Conservation (phyloP, 768 basidiomycete genomes). For the Filobasidium floriforme region DNA sequence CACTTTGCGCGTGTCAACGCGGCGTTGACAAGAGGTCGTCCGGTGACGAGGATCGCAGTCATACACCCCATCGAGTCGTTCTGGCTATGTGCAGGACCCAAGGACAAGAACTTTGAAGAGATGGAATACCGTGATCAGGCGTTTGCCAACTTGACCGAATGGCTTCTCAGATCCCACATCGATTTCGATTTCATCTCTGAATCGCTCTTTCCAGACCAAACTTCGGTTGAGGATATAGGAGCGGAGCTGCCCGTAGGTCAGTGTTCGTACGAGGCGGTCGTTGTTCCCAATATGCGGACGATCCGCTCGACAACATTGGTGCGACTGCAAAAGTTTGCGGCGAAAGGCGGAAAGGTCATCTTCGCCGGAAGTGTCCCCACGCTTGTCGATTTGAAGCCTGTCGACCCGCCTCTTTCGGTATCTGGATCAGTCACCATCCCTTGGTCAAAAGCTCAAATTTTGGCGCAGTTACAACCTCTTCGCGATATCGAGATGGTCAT, state of each 20-base stretch:
- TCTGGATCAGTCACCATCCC: neutral
- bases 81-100: constrained; percentile 33
- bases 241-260: constrained; percentile 27
- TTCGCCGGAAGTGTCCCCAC: constrained; percentile 25
- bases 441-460: neutral
- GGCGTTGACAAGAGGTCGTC: constrained; percentile 28
- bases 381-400: neutral
- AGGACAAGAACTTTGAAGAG: constrained; percentile 27
- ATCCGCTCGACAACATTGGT: constrained; percentile 29
- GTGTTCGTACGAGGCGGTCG: constrained; percentile 29
- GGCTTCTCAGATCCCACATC: constrained; percentile 28
- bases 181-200: constrained; percentile 38
- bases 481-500: constrained; percentile 16
- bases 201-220: constrained; percentile 27
- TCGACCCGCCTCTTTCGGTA: neutral
- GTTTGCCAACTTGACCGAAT: constrained; percentile 29
- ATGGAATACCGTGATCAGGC: constrained; percentile 26
- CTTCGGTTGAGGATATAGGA: constrained; percentile 19
- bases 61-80: constrained; percentile 36
- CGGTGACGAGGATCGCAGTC: constrained; percentile 32
- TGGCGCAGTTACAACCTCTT: neutral
- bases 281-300: constrained; percentile 31
- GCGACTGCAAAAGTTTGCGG: constrained; percentile 25
- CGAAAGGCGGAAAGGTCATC: constrained; percentile 30
- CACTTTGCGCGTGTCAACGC: constrained; percentile 32